Percentiles rank a stretch among this genome's conserved stretches.
These are phyloP conservation scores for Piloderma croceum DNA, from an alignment of 768 basidiomycete genomes.

Conservation along the genomic window DNA sequence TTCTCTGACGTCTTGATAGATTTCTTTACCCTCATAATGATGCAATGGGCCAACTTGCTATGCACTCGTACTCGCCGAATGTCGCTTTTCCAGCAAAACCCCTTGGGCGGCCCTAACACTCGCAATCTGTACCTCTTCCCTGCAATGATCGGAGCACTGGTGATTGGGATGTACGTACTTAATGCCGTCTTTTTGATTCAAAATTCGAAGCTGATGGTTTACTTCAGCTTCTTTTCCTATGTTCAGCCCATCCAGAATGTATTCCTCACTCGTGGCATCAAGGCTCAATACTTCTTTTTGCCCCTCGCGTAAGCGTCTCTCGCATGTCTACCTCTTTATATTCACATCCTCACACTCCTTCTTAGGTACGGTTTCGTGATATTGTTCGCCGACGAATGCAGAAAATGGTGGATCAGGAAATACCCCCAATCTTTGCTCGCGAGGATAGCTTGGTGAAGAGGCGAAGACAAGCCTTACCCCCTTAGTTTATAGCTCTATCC, in stretches of 20 bases:
- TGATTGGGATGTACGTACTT: slow-evolving; percentile 41
- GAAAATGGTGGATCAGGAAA: slow-evolving; percentile 15
- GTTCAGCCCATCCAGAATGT: slow-evolving; percentile 42
- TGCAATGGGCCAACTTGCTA: slow-evolving; percentile 60
- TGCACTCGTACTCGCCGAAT: slow-evolving; percentile 50
- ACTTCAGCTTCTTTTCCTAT: slow-evolving; percentile 34
- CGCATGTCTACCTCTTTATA: slow-evolving; percentile 11
- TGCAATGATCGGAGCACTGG: slow-evolving; percentile 39
- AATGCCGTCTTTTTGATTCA: slow-evolving; percentile 22
- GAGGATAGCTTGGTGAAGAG: slow-evolving; percentile 15
- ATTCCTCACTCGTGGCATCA: slow-evolving; percentile 45
- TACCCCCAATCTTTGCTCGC: slow-evolving; percentile 15
- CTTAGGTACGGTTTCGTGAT: background rate
- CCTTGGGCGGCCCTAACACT: slow-evolving; percentile 20
- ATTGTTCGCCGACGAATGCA: slow-evolving; percentile 16
- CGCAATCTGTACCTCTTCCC: slow-evolving; percentile 42
- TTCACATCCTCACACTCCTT: too few species aligned
- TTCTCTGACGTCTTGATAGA: slow-evolving; percentile 11
- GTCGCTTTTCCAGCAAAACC: slow-evolving; percentile 51
- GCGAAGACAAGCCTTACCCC: too few species aligned
- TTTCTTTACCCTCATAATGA: slow-evolving; percentile 47
- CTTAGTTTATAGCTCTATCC: too few species aligned
- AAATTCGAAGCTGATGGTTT: background rate
- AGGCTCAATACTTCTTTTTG: slow-evolving; percentile 43
- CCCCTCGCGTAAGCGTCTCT: slow-evolving; percentile 40